phyloP scores from a whole-genome alignment of 2,329 filamentous ascomycete species.

The Bipolaris zeicola region DNA sequence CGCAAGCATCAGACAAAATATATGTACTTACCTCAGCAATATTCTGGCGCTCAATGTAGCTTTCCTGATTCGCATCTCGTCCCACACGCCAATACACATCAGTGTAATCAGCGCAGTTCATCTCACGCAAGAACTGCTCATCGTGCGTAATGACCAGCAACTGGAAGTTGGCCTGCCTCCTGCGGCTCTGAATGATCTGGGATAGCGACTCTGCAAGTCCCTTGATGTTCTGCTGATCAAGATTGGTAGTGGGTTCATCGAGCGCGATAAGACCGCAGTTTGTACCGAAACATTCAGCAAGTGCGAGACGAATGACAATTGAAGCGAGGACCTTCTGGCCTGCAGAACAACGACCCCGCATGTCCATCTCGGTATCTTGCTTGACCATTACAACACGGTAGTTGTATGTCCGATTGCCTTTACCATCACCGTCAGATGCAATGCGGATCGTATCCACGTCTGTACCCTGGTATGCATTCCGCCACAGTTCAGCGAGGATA shows the following conservation, averaged over 20 bases:
- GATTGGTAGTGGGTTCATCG: slow-evolving; percentile 96
- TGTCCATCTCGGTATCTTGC: slow-evolving; percentile 97
- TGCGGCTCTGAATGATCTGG: slow-evolving; percentile 81
- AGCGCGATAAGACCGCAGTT: slow-evolving; percentile 96
- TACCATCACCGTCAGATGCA: slow-evolving; percentile 82
- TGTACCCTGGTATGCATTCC: slow-evolving; percentile 92
- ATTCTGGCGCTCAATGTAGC: slow-evolving; percentile 72
- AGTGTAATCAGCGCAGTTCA: slow-evolving; percentile 92
- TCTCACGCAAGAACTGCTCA: slow-evolving; percentile 90
- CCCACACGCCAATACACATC: slow-evolving; percentile 90
- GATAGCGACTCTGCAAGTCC: slow-evolving; percentile 84
- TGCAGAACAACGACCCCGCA: slow-evolving; percentile 95
- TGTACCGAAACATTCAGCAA: slow-evolving; percentile 94
- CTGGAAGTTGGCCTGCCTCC: slow-evolving; percentile 92
- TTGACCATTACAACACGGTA: slow-evolving; percentile 98
- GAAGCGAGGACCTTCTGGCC: slow-evolving; percentile 95
- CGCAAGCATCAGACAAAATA: not conserved
- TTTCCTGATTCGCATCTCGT: slow-evolving; percentile 84
- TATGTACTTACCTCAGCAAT: slow-evolving; percentile 47
- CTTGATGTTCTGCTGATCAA: slow-evolving; percentile 93
- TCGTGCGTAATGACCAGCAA: slow-evolving; percentile 99
- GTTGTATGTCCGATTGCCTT: slow-evolving; percentile 85
- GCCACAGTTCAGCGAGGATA: slow-evolving; percentile 96
- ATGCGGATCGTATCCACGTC: slow-evolving; percentile 98
- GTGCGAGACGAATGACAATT: slow-evolving; percentile 95